Evolutionary conservation across 352 stramenopile genomes (phyloP), one percentile per base, ranked within the genome.

Genomic region (Blastocystis sp.): DNA sequence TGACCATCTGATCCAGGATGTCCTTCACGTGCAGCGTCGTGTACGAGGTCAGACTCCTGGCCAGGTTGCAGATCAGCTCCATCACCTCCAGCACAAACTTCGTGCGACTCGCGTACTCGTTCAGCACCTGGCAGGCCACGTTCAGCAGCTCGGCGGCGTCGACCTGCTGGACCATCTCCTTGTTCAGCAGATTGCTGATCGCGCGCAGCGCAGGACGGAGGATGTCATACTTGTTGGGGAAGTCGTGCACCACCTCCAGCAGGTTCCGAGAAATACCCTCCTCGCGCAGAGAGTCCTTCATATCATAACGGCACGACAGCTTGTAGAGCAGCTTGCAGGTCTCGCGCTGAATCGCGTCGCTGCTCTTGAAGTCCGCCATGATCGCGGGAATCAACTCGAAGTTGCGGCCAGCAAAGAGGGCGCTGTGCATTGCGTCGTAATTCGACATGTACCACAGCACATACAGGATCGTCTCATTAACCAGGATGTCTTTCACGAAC

Each of bases 321-420:
- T 85, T 85, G 73, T 85, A 85, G 18, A 85, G 50, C 45, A 85
- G 47, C 73, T 85, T 85, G 73, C 73, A 85, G 34, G 20, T 85
- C 73, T 34, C 65, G 18, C 34, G 59, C 56, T 85, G 73, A 50
- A 85, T 68, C 47, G 54, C 53, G 20, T 47, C 26, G 30, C 34
- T 45, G 50, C 73, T 50, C 73, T 85, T 85, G 73, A 85, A 85
- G 50, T 85, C 73, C 1, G 16, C 47, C 73, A 85, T 85, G n/a
- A 85, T 68, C 18, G 30, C 9, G 7, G 47, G 73, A 50, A 85
- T 65, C 73, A 85, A 24, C 3, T 85, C 73, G 47, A 85, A 85
- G 50, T 68, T 64, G 37, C 53, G 11, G 43, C 68, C 73, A 20
- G 59, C 18, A 55, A 85, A 85, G 53, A 85, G 39, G 20, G 43